Evolutionary conservation across 164 flowering plant species (phyloP).

Genomic region (Malania oleifera): DNA sequence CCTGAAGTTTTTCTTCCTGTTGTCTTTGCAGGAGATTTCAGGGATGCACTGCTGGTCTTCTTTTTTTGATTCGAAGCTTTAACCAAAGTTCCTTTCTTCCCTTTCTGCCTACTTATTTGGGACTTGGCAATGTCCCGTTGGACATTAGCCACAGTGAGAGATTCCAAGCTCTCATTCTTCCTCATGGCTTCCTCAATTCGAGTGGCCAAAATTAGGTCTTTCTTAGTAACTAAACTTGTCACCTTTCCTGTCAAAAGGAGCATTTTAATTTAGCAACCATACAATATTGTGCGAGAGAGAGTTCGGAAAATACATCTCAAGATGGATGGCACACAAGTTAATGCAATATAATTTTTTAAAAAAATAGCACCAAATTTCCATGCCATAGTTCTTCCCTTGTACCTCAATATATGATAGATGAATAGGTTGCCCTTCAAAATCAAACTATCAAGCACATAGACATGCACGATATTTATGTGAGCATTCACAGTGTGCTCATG

Average conservation of each 20-base stretch:
- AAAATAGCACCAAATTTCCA: neutral
- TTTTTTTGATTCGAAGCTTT: slow-evolving; percentile 27
- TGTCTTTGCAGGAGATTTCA: slow-evolving; percentile 20
- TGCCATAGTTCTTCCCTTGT: no score
- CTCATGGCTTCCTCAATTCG: slow-evolving; percentile 81
- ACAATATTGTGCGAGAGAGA: no score
- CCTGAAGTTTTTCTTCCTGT: slow-evolving; percentile 21
- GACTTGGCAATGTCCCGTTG: slow-evolving; percentile 52
- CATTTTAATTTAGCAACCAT: no score
- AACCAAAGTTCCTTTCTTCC: slow-evolving; percentile 21
- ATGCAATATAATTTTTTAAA: neutral
- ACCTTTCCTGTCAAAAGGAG: slow-evolving; percentile 63
- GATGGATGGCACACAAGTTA: no score
- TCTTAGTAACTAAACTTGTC: slow-evolving; percentile 84
- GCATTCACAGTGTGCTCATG: no score
- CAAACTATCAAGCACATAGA: no score
- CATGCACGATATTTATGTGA: no score
- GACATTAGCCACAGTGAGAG: slow-evolving; percentile 53
- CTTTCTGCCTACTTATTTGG: slow-evolving; percentile 33
- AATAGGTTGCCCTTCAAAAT: no score
- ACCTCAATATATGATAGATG: no score
- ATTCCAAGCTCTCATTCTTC: slow-evolving; percentile 92
- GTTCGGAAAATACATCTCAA: no score
- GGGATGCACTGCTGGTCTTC: slow-evolving; percentile 19
- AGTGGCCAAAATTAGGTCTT: slow-evolving; percentile 50